Percentiles rank a stretch among this genome's conserved stretches.
Conservation (phyloP, 1,284 basidiomycete species). For the Puccinia polysora region DNA sequence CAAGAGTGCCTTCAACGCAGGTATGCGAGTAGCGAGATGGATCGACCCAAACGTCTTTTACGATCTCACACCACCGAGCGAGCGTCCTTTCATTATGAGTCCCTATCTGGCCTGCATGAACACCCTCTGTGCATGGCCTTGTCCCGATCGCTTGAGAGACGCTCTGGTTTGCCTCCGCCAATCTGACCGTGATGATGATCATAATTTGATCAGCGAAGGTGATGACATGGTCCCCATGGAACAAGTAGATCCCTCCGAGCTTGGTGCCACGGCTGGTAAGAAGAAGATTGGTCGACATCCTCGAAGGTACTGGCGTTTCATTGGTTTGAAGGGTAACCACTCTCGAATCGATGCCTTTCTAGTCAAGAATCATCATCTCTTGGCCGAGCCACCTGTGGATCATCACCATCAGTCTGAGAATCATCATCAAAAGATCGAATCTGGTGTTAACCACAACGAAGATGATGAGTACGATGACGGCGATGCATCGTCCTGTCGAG, state of each 20-base stretch:
- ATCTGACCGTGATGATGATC: constrained; percentile 31
- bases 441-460: background rate
- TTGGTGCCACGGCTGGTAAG: constrained; percentile 26
- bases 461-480: constrained; percentile 26
- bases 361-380: constrained; percentile 31
- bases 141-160: constrained; percentile 51
- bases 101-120: constrained; percentile 55
- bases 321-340: constrained; percentile 50
- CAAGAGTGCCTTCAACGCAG: constrained; percentile 52
- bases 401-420: background rate
- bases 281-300: constrained; percentile 49
- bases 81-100: constrained; percentile 55
- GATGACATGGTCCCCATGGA: constrained; percentile 54
- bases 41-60: constrained; percentile 54
- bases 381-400: constrained; percentile 6
- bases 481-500: constrained; percentile 29
- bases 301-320: constrained; percentile 54
- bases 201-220: constrained; percentile 4
- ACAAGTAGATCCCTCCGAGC: constrained; percentile 44
- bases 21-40: constrained; percentile 54
- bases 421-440: background rate
- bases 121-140: constrained; percentile 54
- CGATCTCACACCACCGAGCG: constrained; percentile 52
- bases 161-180: constrained; percentile 53
- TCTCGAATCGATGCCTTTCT: constrained; percentile 40